Evolutionary conservation across 108 stramenopile genomes (phyloP).

Genomic region (Thalassiosira profunda): DNA sequence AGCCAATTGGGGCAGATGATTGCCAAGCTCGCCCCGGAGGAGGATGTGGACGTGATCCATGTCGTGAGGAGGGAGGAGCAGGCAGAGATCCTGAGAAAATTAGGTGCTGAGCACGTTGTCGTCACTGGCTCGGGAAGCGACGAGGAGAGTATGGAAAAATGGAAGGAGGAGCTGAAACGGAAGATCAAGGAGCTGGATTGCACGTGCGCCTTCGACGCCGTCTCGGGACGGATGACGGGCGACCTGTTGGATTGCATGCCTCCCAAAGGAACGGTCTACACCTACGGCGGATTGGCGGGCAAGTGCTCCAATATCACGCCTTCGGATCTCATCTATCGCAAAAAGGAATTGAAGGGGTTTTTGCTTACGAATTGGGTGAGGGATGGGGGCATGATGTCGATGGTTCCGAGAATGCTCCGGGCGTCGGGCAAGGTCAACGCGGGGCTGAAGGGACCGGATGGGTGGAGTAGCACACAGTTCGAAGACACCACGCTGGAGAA

Average conservation of each 20-base stretch:
- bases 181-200: conserved; percentile 54
- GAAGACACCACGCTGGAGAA: conserved; percentile 50
- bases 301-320: conserved; percentile 24
- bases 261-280: conserved; percentile 36
- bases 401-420: conserved; percentile 35
- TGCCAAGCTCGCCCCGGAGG: conserved; percentile 30
- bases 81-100: conserved; percentile 33
- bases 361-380: conserved; percentile 48
- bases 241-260: conserved; percentile 52
- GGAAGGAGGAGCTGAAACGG: conserved; percentile 47
- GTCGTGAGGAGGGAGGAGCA: conserved; percentile 66
- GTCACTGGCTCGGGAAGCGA: conserved; percentile 18
- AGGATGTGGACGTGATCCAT: conserved; percentile 53
- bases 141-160: conserved; percentile 25
- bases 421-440: conserved; percentile 40
- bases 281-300: conserved; percentile 58
- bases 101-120: conserved; percentile 57
- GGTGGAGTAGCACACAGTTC: conserved; percentile 53
- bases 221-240: conserved; percentile 52
- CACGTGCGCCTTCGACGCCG: conserved; percentile 68
- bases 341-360: conserved; percentile 51
- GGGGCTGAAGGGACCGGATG: conserved; percentile 31
- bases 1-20: conserved; percentile 64
- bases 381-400: conserved; percentile 26
- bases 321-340: conserved; percentile 47